Evolutionary conservation across 2,329 filamentous ascomycete genomes (phyloP).

Genomic region (Ascochyta fabae): DNA sequence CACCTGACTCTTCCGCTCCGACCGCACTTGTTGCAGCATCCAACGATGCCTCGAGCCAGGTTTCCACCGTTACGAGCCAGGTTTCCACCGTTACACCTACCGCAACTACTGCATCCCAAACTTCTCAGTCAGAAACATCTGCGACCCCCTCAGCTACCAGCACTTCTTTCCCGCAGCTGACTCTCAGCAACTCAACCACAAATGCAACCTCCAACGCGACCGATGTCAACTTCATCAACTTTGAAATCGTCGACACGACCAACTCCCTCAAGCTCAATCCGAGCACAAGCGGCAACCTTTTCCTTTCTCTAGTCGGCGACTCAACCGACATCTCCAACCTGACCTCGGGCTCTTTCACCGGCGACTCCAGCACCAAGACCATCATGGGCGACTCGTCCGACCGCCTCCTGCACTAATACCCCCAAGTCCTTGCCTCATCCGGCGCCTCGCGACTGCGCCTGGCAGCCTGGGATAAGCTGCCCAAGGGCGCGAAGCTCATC

Average conservation of each 20-base stretch:
- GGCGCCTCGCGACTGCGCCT: conserved; percentile 13
- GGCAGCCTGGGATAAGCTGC: conserved; percentile 9
- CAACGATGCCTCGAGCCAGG: not conserved
- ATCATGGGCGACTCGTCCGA: conserved; percentile 12
- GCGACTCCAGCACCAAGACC: conserved; percentile 9
- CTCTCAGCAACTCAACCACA: not conserved
- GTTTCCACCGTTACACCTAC: not conserved
- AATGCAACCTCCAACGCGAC: conserved; percentile 9
- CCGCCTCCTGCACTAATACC: conserved; percentile 14
- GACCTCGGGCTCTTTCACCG: conserved; percentile 7
- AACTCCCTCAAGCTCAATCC: conserved; percentile 14
- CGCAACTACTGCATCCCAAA: not conserved
- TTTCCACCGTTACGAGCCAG: not conserved
- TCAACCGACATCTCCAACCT: conserved; percentile 10
- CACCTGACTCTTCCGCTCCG: not conserved
- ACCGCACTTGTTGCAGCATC: not conserved
- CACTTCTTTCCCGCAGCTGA: not conserved
- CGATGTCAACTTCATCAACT: conserved; percentile 7
- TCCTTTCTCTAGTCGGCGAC: conserved; percentile 11
- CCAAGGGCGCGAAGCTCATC: conserved; percentile 13
- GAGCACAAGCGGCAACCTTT: conserved; percentile 8
- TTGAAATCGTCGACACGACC: conserved; percentile 11
- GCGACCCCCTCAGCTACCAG: conserved; percentile 1
- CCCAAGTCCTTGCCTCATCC: conserved; percentile 2
- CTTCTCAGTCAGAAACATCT: not conserved